Percentiles rank a stretch among this genome's conserved stretches.
Evolutionary conservation across 2,329 filamentous ascomycete species (phyloP).

Genomic region (Ophidiomyces ophidiicola): DNA sequence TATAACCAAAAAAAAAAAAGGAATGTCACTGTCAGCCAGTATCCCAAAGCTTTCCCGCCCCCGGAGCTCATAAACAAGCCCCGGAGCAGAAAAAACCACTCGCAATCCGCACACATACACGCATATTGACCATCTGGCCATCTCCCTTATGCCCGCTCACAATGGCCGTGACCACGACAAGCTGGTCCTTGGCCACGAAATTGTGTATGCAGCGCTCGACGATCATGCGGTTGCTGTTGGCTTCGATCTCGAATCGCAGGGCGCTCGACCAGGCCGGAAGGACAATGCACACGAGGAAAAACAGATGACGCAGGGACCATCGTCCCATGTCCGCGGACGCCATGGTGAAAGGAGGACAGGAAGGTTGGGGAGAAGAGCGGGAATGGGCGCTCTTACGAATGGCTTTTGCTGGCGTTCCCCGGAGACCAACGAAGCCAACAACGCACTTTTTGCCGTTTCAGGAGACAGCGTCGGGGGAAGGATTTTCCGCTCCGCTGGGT

Average conservation of each 20-base stretch:
- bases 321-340: constrained; percentile 7
- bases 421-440: too few relatives aligned
- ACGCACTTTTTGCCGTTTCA: too few relatives aligned
- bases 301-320: constrained; percentile 10
- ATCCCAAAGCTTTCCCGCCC: not conserved
- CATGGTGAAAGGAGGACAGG: constrained; percentile 5
- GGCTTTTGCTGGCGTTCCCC: too few relatives aligned
- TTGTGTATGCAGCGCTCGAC: constrained; percentile 89
- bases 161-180: constrained; percentile 89
- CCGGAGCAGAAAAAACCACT: not conserved
- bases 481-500: too few relatives aligned
- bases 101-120: constrained; percentile 48
- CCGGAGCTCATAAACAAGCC: not conserved
- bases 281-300: constrained; percentile 11
- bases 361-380: too few relatives aligned
- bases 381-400: too few relatives aligned
- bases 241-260: constrained; percentile 86
- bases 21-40: not conserved
- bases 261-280: constrained; percentile 36
- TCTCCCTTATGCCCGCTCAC: constrained; percentile 78
- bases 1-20: constrained; percentile 27
- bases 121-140: constrained; percentile 86
- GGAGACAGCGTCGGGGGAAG: too few relatives aligned
- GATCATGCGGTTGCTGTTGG: constrained; percentile 49
- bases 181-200: constrained; percentile 80